Conservation (phyloP, 2,329 filamentous ascomycete genomes). For the Arthrinium puccinioides region DNA sequence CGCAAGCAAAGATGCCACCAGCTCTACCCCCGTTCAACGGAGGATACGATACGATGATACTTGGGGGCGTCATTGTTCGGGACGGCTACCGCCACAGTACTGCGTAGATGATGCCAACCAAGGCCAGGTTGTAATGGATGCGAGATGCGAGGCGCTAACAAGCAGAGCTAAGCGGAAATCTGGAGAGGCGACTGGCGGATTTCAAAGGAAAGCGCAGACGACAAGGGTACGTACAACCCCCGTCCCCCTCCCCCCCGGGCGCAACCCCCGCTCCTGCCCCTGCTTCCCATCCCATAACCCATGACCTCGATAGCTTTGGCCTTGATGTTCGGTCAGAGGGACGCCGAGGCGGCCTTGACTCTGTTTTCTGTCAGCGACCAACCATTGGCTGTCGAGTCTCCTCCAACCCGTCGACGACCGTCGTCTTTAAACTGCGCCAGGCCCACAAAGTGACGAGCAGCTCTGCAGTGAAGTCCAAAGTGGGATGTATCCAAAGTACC, state of each 20-base stretch:
- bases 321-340: too few species aligned
- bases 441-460: too few species aligned
- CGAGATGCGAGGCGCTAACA: too few species aligned
- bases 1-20: background rate
- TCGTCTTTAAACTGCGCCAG: too few species aligned
- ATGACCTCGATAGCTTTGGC: background rate
- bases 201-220: conserved; percentile 1
- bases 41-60: background rate
- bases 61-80: background rate
- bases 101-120: background rate
- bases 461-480: too few species aligned
- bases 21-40: background rate
- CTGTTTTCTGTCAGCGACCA: too few species aligned
- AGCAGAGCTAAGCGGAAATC: background rate
- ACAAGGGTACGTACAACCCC: background rate
- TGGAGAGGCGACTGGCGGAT: conserved; percentile 1
- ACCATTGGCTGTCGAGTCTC: too few species aligned
- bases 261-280: background rate
- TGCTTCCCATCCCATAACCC: background rate
- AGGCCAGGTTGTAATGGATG: too few species aligned
- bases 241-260: background rate
- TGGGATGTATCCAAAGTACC: too few species aligned
- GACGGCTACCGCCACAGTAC: background rate
- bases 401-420: too few species aligned
- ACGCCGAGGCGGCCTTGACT: too few species aligned